Percentiles rank a stretch among this genome's conserved stretches.
These are phyloP conservation scores for Cucurbita ficifolia DNA, from an alignment of 306 rosid species.

Conservation along the genomic window DNA sequence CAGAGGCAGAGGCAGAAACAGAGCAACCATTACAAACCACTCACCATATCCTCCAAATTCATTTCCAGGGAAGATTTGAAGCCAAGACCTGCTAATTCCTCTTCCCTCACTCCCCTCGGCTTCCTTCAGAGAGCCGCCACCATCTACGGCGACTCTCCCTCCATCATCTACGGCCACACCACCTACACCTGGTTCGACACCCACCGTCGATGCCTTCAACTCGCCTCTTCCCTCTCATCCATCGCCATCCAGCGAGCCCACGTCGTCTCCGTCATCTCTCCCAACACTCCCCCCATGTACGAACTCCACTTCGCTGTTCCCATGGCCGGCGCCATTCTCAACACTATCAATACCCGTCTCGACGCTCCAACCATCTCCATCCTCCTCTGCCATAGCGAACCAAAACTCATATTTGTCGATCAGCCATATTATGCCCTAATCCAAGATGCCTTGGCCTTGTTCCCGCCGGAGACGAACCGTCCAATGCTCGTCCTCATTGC, in stretches of 20 bases:
- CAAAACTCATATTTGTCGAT: constrained; percentile 57
- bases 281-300: constrained; percentile 53
- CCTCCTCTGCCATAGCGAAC: constrained; percentile 48
- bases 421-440: constrained; percentile 6
- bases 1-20: no score
- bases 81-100: constrained; percentile 24
- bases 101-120: constrained; percentile 39
- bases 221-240: constrained; percentile 43
- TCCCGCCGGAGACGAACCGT: constrained; percentile 10
- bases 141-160: constrained; percentile 23
- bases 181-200: constrained; percentile 52
- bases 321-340: constrained; percentile 52
- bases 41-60: not conserved
- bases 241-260: constrained; percentile 14
- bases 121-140: constrained; percentile 37
- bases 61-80: not conserved
- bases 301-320: constrained; percentile 76
- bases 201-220: constrained; percentile 41
- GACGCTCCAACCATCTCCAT: constrained; percentile 35
- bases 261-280: constrained; percentile 51
- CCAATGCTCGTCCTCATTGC: constrained; percentile 46
- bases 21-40: no score
- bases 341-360: constrained; percentile 47
- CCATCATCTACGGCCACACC: constrained; percentile 21
- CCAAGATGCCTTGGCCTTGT: constrained; percentile 21